A percentile compares a stretch with the other conserved stretches of the same genome.
Evolutionary conservation across 2,329 filamentous ascomycete genomes (phyloP).

Genomic region (Bimuria novae-zelandiae): DNA sequence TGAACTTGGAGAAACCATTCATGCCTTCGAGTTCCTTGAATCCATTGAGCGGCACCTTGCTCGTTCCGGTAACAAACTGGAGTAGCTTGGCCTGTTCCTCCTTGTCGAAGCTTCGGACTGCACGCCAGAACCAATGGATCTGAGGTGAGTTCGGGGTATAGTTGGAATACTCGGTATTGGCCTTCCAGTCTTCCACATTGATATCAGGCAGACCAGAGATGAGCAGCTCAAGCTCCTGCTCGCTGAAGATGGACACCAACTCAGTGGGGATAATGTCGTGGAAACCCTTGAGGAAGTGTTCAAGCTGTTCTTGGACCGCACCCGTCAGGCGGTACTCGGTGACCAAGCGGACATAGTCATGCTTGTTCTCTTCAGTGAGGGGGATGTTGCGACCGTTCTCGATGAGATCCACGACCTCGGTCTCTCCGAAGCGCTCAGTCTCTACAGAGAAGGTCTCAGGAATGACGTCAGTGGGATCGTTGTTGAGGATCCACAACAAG

Average conservation of each 20-base stretch:
- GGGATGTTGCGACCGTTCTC: constrained; percentile 87
- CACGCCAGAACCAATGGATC: constrained; percentile 99
- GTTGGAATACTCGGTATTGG: constrained; percentile 98
- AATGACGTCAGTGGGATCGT: constrained; percentile 97
- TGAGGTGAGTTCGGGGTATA: constrained; percentile 93
- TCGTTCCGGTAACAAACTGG: constrained; percentile 97
- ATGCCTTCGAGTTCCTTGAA: constrained; percentile 99
- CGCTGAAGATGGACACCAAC: constrained; percentile 95
- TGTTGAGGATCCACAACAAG: constrained; percentile 96
- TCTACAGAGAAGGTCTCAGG: constrained; percentile 95
- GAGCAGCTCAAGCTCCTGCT: constrained; percentile 93
- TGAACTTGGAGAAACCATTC: constrained; percentile 98
- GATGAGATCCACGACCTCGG: constrained; percentile 82
- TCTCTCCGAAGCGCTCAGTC: constrained; percentile 91
- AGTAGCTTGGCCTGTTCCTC: constrained; percentile 96
- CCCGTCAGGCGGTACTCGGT: constrained; percentile 92
- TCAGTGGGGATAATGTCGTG: constrained; percentile 97
- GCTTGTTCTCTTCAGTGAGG: constrained; percentile 97
- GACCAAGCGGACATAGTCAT: constrained; percentile 92
- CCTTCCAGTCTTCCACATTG: constrained; percentile 98
- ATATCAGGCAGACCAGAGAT: constrained; percentile 98
- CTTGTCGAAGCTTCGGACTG: constrained; percentile 95
- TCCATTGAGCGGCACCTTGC: constrained; percentile 96
- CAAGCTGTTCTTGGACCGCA: constrained; percentile 92
- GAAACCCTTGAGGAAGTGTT: constrained; percentile 92